These are phyloP conservation scores for Dryas integrifolia DNA, from an alignment of 331 rosid species.

Conservation along the genomic window DNA sequence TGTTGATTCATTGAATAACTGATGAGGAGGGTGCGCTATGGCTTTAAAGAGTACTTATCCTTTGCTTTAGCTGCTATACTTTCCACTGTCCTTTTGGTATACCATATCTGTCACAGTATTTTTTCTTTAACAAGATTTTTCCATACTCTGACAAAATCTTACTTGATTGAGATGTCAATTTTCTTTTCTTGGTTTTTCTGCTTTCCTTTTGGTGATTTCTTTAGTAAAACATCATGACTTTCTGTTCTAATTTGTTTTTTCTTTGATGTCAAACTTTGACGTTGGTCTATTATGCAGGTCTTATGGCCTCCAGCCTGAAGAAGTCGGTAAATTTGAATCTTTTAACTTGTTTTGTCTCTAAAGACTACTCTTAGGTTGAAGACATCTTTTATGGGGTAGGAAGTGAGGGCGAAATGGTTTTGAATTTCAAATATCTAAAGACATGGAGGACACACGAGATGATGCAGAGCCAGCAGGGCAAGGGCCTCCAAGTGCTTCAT, in stretches of 20 bases:
- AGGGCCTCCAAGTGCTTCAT: constrained; percentile 77
- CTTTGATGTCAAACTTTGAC: constrained; percentile 15
- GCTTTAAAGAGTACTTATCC: constrained; percentile 1
- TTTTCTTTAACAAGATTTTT: background rate
- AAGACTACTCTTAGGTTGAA: constrained; percentile 41
- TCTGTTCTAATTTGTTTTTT: background rate
- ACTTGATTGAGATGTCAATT: background rate
- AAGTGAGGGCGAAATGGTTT: constrained; percentile 79
- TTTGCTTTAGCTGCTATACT: background rate
- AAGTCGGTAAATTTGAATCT: constrained; percentile 37
- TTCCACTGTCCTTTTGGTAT: background rate
- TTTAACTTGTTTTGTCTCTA: constrained; percentile 32
- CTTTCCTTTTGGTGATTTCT: background rate
- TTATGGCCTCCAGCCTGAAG: constrained; percentile 69
- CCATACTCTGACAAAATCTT: background rate
- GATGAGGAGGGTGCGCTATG: background rate
- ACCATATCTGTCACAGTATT: background rate
- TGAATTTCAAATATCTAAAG: constrained; percentile 54
- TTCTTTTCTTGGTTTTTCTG: background rate
- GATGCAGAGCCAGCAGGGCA: constrained; percentile 81
- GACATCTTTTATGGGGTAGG: constrained; percentile 62
- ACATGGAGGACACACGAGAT: constrained; percentile 90
- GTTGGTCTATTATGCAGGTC: constrained; percentile 53
- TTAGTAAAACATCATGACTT: background rate
- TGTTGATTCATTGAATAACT: background rate